These are phyloP conservation scores for Aureobasidium sp. DNA, from an alignment of 2,329 filamentous ascomycete genomes.

Conservation along the genomic window DNA sequence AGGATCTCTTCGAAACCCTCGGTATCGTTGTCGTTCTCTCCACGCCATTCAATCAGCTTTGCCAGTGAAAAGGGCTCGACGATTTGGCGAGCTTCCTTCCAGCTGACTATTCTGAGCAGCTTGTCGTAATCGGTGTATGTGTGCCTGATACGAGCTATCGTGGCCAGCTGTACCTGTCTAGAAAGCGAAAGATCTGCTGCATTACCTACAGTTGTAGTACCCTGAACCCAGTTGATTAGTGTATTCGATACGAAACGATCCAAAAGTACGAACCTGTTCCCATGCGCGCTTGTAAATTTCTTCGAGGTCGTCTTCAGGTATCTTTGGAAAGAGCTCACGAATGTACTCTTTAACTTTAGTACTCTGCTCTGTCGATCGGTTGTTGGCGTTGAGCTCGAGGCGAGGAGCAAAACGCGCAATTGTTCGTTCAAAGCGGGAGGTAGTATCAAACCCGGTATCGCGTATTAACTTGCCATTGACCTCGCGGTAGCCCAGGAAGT, in stretches of 20 bases:
- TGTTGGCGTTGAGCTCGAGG: conserved; percentile 4
- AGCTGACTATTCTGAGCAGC: conserved; percentile 43
- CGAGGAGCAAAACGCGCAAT: conserved; percentile 11
- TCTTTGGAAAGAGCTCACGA: conserved; percentile 54
- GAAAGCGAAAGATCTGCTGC: conserved; percentile 45
- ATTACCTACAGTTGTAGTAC: conserved; percentile 50
- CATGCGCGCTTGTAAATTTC: conserved; percentile 54
- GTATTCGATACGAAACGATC: neutral
- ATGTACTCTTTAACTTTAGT: conserved; percentile 49
- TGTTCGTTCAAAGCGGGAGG: conserved; percentile 11
- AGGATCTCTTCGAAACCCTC: conserved; percentile 53
- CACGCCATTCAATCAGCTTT: conserved; percentile 54
- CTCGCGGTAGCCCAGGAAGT: conserved; percentile 37
- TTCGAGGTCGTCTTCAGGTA: conserved; percentile 49
- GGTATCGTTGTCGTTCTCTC: conserved; percentile 46
- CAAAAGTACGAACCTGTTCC: conserved; percentile 38
- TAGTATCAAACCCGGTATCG: conserved; percentile 17
- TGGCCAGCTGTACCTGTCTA: conserved; percentile 52
- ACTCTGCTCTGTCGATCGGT: conserved; percentile 24
- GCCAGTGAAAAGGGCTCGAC: conserved; percentile 49
- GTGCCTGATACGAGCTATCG: conserved; percentile 55
- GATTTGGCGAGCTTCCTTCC: conserved; percentile 44
- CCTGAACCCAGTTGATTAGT: conserved; percentile 29
- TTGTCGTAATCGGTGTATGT: conserved; percentile 55
- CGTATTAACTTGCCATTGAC: conserved; percentile 20